Conservation (phyloP, 108 stramenopile genomes). For the Cylindrotheca closterium region DNA sequence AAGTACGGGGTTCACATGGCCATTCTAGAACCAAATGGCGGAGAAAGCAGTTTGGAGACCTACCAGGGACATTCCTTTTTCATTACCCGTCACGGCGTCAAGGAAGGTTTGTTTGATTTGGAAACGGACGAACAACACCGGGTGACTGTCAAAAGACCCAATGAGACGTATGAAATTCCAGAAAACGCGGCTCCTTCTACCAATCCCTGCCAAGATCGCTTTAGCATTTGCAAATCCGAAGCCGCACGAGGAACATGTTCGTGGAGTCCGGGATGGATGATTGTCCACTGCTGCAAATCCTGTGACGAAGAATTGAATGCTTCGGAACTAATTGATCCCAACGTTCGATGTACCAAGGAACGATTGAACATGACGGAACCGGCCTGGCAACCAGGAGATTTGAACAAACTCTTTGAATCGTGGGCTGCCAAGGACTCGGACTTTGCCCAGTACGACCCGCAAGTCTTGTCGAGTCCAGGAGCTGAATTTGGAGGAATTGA, state of each 20-base stretch:
- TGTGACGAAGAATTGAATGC: slow-evolving; percentile 57
- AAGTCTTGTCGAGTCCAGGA: slow-evolving; percentile 17
- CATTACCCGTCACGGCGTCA: slow-evolving; percentile 64
- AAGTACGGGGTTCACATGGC: slow-evolving; percentile 38
- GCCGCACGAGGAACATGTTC: slow-evolving; percentile 43
- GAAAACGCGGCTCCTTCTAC: slow-evolving; percentile 40
- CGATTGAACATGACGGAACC: slow-evolving; percentile 50
- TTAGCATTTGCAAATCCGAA: slow-evolving; percentile 28
- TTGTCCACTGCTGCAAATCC: slow-evolving; percentile 59
- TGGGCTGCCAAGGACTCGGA: slow-evolving; percentile 40
- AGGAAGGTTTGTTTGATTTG: slow-evolving; percentile 47
- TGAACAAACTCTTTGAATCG: slow-evolving; percentile 46
- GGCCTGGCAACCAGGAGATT: slow-evolving; percentile 65
- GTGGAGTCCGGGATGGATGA: slow-evolving; percentile 58
- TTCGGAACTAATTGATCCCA: slow-evolving; percentile 43
- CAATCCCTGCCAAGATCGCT: slow-evolving; percentile 53
- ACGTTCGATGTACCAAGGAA: slow-evolving; percentile 47
- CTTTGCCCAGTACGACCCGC: slow-evolving; percentile 29
- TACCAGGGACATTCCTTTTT: slow-evolving; percentile 50
- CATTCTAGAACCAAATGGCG: slow-evolving; percentile 33
- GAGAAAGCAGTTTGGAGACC: slow-evolving; percentile 22
- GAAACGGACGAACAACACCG: slow-evolving; percentile 28
- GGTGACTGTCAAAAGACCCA: slow-evolving; percentile 21
- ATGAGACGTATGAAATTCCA: slow-evolving; percentile 35
- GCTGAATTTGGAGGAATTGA: slow-evolving; percentile 38